Evolutionary conservation across 108 stramenopile species (phyloP), one percentile per base, ranked within the genome.

Genomic region (Pseudonitzschia multiseries): DNA sequence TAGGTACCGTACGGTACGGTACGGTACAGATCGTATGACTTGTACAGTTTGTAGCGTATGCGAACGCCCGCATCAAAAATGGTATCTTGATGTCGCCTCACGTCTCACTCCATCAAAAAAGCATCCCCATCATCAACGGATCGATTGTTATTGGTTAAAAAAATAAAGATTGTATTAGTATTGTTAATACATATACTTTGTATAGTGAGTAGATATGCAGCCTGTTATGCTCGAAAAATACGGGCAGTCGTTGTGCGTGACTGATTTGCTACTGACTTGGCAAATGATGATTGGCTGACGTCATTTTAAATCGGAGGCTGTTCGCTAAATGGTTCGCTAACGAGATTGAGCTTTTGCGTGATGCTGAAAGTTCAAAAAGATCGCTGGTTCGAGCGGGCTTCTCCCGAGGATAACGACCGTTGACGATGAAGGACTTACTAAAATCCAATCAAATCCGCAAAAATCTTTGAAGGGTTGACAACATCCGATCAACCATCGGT

Each of bases 291-390:
- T 56, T 56, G 54, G 54, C 21, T 56, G 13, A 56, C 54, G 54
- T 56, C 54, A 56, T 56, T 26, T 4, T 9, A 26, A 2, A 56
- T 12, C 9, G 2, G 20, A 26, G 13, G 54, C 2, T 56, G n/a
- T 22, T 56, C 54, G 54, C 54, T 56, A 56, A 56, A 56, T 2
- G 54, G 26, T 56, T 56, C 46, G 46, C 46, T 48, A 18, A 48
- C 1, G 46, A 48, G 12, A 48, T 18, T 18, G 46, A 14, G 46
- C 6, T 59, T 59, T 27, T 27, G 9, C 29, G 24, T 59, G 4
- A 2, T 59, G n/a, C 57, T 48, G 46, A 48, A 18, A 48, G 4
- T 48, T 48, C 46, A 48, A 48, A 18, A 48, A 48, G 46, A 48
- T 48, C 46, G 46, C 46, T 48, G 13, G 14, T 18, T 14, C 46